Evolutionary conservation across 2,329 filamentous ascomycete species (phyloP).

Genomic region (Nannizziopsis arthrosporioides): DNA sequence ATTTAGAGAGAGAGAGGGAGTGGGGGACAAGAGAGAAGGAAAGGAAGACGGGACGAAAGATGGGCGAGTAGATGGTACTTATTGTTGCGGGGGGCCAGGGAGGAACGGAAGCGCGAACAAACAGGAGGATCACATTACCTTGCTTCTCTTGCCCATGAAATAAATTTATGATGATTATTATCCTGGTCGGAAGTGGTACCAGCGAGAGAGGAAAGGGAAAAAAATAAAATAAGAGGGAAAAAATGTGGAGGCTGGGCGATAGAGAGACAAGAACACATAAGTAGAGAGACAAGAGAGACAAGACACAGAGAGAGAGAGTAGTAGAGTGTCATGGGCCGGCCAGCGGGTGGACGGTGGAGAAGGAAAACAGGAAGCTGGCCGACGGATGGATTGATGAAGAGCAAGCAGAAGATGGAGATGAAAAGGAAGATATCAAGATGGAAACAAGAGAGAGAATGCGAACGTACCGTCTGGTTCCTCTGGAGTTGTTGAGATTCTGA

Average conservation of each 20-base stretch:
- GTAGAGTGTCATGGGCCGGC: too few relatives aligned
- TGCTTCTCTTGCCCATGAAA: not conserved
- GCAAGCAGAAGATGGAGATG: too few relatives aligned
- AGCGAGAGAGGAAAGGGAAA: conserved; percentile 17
- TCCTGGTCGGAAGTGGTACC: conserved; percentile 9
- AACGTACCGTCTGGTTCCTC: too few relatives aligned
- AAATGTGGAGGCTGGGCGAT: conserved; percentile 23
- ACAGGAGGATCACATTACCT: conserved; percentile 12
- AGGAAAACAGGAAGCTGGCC: not conserved
- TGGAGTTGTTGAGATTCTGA: too few relatives aligned
- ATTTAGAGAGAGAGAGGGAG: conserved; percentile 9
- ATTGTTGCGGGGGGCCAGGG: too few relatives aligned
- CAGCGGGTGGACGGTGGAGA: not conserved
- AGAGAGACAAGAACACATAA: conserved; percentile 9
- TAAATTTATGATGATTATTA: too few relatives aligned
- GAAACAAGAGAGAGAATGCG: too few relatives aligned
- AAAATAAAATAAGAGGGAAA: conserved; percentile 5
- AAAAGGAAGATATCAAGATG: too few relatives aligned
- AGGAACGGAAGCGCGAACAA: conserved; percentile 6
- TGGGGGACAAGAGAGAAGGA: conserved; percentile 11
- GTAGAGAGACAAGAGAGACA: conserved; percentile 3
- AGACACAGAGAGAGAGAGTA: conserved; percentile 16
- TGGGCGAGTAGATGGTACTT: too few relatives aligned
- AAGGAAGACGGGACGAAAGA: not conserved
- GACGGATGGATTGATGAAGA: too few relatives aligned